A percentile compares a stretch with the other conserved stretches of the same genome.
These are phyloP conservation scores for Cutaneotrichosporon sp. DNA, from an alignment of 1,284 basidiomycete species.

Conservation along the genomic window DNA sequence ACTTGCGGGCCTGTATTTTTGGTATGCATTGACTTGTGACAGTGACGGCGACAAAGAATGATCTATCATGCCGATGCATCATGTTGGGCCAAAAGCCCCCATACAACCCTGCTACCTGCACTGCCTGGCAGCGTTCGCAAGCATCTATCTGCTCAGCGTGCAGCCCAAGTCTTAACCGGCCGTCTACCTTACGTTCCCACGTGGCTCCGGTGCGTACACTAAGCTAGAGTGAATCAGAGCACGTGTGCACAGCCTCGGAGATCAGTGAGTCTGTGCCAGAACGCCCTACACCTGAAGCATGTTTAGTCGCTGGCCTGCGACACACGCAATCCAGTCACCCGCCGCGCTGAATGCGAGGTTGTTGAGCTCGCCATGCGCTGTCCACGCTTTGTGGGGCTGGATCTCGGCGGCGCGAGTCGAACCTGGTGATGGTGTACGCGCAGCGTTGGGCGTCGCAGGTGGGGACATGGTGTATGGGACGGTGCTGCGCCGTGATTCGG, in stretches of 20 bases:
- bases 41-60: background rate
- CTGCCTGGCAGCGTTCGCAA: background rate
- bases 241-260: background rate
- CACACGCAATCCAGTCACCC: conserved; percentile 88
- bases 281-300: conserved; percentile 59
- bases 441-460: conserved; percentile 61
- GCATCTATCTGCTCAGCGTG: background rate
- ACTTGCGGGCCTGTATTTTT: conserved; percentile 9
- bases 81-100: background rate
- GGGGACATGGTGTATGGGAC: conserved; percentile 29
- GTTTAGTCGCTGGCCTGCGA: conserved; percentile 77
- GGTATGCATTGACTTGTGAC: conserved; percentile 13
- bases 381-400: conserved; percentile 80
- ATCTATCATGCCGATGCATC: conserved; percentile 3
- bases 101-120: conserved; percentile 5
- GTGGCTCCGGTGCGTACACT: background rate
- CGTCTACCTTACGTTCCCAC: background rate
- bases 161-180: background rate
- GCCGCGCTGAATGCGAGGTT: conserved; percentile 70
- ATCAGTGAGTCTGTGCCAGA: background rate
- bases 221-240: background rate
- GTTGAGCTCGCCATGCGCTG: conserved; percentile 73
- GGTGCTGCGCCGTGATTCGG: conserved; percentile 18
- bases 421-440: conserved; percentile 60
- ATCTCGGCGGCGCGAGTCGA: conserved; percentile 53